These are phyloP conservation scores for Lyophyllum semitale DNA, from an alignment of 768 basidiomycete genomes.

Conservation along the genomic window DNA sequence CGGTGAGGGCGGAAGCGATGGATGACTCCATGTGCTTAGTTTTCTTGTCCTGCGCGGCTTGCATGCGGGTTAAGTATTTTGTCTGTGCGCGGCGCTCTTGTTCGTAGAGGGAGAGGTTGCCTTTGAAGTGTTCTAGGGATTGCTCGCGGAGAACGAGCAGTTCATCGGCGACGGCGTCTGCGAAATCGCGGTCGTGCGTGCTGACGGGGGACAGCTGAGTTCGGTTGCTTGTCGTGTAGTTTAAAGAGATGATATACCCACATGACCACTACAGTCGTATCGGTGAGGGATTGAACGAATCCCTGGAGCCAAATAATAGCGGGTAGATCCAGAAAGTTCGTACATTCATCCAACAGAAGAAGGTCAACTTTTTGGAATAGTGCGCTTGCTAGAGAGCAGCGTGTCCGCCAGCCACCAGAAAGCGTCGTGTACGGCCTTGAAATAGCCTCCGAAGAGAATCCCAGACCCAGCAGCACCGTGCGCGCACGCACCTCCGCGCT, in stretches of 20 bases:
- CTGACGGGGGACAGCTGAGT: not conserved
- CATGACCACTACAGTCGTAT: slow-evolving; percentile 59
- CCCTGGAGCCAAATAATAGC: slow-evolving; percentile 56
- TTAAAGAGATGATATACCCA: slow-evolving; percentile 8
- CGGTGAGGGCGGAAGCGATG: slow-evolving; percentile 51
- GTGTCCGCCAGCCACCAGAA: slow-evolving; percentile 68
- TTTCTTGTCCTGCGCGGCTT: slow-evolving; percentile 40
- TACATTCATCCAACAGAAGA: slow-evolving; percentile 60
- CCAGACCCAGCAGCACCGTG: slow-evolving; percentile 57
- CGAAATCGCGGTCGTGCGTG: slow-evolving; percentile 67
- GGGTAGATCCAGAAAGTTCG: slow-evolving; percentile 54
- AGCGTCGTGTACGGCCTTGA: slow-evolving; percentile 44
- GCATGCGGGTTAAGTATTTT: slow-evolving; percentile 43
- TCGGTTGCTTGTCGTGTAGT: not conserved
- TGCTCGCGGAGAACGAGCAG: slow-evolving; percentile 59
- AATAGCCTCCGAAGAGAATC: slow-evolving; percentile 46
- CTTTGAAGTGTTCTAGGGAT: slow-evolving; percentile 55
- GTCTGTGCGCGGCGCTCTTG: slow-evolving; percentile 44
- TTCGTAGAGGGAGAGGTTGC: slow-evolving; percentile 55
- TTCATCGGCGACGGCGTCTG: slow-evolving; percentile 60
- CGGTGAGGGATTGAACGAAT: slow-evolving; percentile 42
- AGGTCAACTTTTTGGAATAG: slow-evolving; percentile 59
- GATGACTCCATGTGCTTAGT: slow-evolving; percentile 49
- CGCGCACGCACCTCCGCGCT: slow-evolving; percentile 50
- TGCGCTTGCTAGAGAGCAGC: slow-evolving; percentile 59